Conservation (phyloP, 2,329 filamentous ascomycete species). For the Fulvia fulva region DNA sequence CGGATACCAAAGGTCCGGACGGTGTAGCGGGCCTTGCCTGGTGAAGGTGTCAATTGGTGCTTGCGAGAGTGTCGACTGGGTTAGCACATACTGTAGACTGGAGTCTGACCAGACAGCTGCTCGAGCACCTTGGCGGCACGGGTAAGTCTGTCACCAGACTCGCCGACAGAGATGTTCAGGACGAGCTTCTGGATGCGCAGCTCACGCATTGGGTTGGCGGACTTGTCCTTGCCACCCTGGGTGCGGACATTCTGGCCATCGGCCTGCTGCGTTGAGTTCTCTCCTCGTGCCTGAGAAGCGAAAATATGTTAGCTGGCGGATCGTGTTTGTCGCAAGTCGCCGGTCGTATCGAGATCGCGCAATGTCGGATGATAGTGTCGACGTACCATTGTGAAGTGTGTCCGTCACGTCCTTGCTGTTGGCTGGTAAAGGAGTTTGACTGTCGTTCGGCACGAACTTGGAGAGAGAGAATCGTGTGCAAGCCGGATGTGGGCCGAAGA, state of each 20-base stretch:
- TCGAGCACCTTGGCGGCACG: conserved; percentile 99
- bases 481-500: neutral
- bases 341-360: neutral
- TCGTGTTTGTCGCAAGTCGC: conserved; percentile 1
- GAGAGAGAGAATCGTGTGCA: neutral
- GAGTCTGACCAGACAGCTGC: conserved; percentile 98
- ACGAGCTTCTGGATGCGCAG: conserved; percentile 99
- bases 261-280: conserved; percentile 31
- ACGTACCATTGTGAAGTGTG: conserved; percentile 49
- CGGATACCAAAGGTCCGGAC: conserved; percentile 99
- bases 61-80: neutral
- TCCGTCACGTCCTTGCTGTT: conserved; percentile 27
- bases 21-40: conserved; percentile 99
- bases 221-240: conserved; percentile 58
- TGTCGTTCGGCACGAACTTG: neutral
- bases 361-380: neutral
- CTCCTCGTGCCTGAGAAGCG: conserved; percentile 24
- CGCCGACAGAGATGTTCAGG: conserved; percentile 98
- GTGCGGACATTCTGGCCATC: conserved; percentile 27
- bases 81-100: conserved; percentile 83
- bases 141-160: conserved; percentile 99
- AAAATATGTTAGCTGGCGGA: conserved; percentile 12
- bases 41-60: neutral
- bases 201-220: conserved; percentile 98
- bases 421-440: conserved; percentile 7